Conservation (phyloP, 2,329 filamentous ascomycete genomes). For the Arachnomyces sp. region DNA sequence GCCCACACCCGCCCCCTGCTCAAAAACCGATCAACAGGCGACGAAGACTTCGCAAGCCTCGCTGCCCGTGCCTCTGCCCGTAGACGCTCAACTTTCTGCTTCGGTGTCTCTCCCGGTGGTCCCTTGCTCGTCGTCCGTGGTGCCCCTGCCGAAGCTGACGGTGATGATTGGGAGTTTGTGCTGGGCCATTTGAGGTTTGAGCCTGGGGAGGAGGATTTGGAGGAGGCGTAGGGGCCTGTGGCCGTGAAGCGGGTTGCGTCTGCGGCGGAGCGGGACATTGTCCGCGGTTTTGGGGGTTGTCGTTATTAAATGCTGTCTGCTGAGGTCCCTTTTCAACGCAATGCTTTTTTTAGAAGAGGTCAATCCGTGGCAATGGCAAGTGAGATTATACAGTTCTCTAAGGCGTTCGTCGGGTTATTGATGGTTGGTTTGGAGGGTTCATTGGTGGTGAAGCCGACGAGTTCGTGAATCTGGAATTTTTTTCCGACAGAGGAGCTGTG, state of each 20-base stretch:
- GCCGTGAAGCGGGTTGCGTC: slow-evolving; percentile 45
- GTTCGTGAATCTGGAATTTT: not conserved
- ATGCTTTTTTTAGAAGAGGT: too few relatives aligned
- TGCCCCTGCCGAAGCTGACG: slow-evolving; percentile 7
- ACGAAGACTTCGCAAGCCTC: slow-evolving; percentile 51
- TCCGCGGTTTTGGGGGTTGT: slow-evolving; percentile 6
- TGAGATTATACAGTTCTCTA: too few relatives aligned
- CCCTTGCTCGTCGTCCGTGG: not conserved
- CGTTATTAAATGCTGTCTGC: slow-evolving; percentile 1
- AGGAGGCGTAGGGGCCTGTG: slow-evolving; percentile 41
- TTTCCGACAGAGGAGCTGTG: slow-evolving; percentile 1
- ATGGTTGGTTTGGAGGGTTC: too few relatives aligned
- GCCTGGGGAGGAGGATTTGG: slow-evolving; percentile 25
- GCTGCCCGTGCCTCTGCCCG: slow-evolving; percentile 61
- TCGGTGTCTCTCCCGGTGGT: slow-evolving; percentile 49
- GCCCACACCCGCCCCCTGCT: slow-evolving; percentile 48
- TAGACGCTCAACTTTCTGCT: slow-evolving; percentile 60
- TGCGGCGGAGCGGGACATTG: slow-evolving; percentile 40
- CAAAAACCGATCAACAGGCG: slow-evolving; percentile 47
- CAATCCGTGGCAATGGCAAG: too few relatives aligned
- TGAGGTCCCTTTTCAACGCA: too few relatives aligned
- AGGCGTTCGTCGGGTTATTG: too few relatives aligned
- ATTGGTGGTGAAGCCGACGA: not conserved
- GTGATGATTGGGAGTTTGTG: slow-evolving; percentile 12
- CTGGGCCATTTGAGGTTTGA: slow-evolving; percentile 11